These are phyloP conservation scores for Gonapodya sp. DNA, from an alignment of 192 early-diverging fungal genomes.

Conservation along the genomic window DNA sequence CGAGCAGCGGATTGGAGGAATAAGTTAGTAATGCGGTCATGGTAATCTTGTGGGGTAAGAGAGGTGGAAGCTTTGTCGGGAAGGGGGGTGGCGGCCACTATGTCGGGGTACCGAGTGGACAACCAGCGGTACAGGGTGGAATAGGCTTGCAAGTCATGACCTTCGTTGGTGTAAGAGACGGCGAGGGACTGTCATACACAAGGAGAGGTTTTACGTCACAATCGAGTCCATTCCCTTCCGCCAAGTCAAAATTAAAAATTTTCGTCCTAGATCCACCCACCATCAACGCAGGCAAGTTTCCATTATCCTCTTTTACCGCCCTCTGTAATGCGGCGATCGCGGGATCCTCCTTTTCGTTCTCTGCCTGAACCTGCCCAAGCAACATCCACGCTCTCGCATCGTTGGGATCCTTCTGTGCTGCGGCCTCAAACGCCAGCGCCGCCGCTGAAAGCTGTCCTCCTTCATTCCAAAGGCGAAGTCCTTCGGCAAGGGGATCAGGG, in stretches of 20 bases:
- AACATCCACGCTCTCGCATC: conserved; percentile 15
- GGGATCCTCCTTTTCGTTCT: conserved; percentile 19
- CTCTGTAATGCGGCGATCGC: conserved; percentile 19
- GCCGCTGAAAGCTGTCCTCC: conserved; percentile 28
- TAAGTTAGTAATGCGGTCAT: conserved; percentile 27
- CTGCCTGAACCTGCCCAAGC: conserved; percentile 17
- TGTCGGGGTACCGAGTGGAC: conserved; percentile 14
- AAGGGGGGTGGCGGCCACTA: conserved; percentile 17
- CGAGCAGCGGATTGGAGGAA: conserved; percentile 15
- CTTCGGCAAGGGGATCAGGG: conserved; percentile 33
- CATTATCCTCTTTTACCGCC: conserved; percentile 17
- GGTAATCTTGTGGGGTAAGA: conserved; percentile 40
- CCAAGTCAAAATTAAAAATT: not conserved
- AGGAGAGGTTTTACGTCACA: too few relatives aligned
- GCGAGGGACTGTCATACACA: conserved; percentile 29
- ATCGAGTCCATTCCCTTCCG: too few relatives aligned
- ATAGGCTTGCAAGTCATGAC: conserved; percentile 17
- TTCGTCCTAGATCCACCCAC: conserved; percentile 18
- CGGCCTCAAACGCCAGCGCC: conserved; percentile 17
- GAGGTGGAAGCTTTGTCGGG: conserved; percentile 15
- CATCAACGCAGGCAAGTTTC: conserved; percentile 52
- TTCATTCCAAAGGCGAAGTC: conserved; percentile 35
- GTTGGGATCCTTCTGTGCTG: conserved; percentile 16
- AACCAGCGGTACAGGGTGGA: conserved; percentile 18
- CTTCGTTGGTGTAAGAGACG: conserved; percentile 19